phyloP scores from a whole-genome alignment of 768 basidiomycete species.

The Rhodotorula toruloides region DNA sequence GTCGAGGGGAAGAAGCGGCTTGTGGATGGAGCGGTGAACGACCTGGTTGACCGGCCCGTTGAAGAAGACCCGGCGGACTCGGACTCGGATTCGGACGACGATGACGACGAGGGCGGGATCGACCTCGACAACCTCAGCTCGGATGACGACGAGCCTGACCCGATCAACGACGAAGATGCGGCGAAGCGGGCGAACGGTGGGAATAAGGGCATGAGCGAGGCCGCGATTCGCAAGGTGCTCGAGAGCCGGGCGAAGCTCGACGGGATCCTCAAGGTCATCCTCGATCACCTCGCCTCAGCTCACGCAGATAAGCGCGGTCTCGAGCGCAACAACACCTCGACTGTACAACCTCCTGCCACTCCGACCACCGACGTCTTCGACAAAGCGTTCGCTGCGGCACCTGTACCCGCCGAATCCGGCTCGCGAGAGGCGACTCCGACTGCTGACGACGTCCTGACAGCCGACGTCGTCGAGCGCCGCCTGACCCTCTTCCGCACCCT shows the following conservation, averaged over 20 bases:
- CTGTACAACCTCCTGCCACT: neutral
- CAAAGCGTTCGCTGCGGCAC: neutral
- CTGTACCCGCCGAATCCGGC: neutral
- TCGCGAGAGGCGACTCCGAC: constrained; percentile 36
- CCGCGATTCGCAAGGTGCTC: constrained; percentile 45
- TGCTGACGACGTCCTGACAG: constrained; percentile 35
- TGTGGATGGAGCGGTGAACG: constrained; percentile 52
- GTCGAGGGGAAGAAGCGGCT: constrained; percentile 46
- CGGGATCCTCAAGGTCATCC: constrained; percentile 72
- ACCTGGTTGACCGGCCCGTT: constrained; percentile 64
- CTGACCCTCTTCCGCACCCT: constrained; percentile 75
- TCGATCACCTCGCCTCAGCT: constrained; percentile 68
- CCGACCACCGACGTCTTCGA: constrained; percentile 17
- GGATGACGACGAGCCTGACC: constrained; percentile 40
- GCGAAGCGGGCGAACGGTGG: constrained; percentile 54
- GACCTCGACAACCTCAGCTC: constrained; percentile 49
- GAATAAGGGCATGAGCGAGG: constrained; percentile 34
- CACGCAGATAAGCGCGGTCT: constrained; percentile 19
- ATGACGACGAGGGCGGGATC: constrained; percentile 49
- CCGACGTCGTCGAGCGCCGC: constrained; percentile 46
- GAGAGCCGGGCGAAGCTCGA: constrained; percentile 79
- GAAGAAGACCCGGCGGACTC: constrained; percentile 66
- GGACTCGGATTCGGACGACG: constrained; percentile 56
- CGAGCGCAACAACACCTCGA: constrained; percentile 11
- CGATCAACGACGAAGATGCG: constrained; percentile 42